A percentile compares a stretch with the other conserved stretches of the same genome.
phyloP scores from a whole-genome alignment of 345 rosid genomes.

The Syzygium grande region DNA sequence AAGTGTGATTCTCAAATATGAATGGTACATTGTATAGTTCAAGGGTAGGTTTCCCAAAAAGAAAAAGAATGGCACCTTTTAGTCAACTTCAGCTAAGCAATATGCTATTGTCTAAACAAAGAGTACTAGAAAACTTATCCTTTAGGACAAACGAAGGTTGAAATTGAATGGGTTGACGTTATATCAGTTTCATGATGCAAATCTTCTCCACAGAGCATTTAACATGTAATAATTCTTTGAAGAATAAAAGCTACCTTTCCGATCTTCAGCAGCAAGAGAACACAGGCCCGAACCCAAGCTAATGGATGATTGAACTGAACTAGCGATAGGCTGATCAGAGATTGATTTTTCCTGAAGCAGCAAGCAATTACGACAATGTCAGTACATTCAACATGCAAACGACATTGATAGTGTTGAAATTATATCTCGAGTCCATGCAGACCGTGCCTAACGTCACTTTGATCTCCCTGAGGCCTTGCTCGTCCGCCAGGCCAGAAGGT shows the following conservation, averaged over 20 bases:
- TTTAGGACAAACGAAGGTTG: neutral
- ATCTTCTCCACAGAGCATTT: neutral
- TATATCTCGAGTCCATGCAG: neutral
- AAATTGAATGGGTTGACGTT: neutral
- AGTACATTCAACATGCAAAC: neutral
- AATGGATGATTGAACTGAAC: neutral
- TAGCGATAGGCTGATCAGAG: neutral
- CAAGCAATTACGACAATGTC: neutral
- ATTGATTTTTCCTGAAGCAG: neutral
- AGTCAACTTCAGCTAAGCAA: neutral
- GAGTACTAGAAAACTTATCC: neutral
- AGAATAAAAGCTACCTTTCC: neutral
- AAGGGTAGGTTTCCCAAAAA: too few species aligned
- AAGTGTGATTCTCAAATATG: too few species aligned
- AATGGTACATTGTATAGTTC: too few species aligned
- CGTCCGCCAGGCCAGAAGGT: neutral
- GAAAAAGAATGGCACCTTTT: too few species aligned
- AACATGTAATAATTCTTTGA: neutral
- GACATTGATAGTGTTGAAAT: neutral
- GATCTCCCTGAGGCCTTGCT: neutral
- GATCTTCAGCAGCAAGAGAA: neutral
- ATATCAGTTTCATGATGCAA: neutral
- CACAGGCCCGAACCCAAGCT: neutral
- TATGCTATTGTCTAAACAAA: neutral
- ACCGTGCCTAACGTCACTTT: neutral